Conservation (phyloP, 2,329 filamentous ascomycete genomes). For the Biscogniauxia sp. region DNA sequence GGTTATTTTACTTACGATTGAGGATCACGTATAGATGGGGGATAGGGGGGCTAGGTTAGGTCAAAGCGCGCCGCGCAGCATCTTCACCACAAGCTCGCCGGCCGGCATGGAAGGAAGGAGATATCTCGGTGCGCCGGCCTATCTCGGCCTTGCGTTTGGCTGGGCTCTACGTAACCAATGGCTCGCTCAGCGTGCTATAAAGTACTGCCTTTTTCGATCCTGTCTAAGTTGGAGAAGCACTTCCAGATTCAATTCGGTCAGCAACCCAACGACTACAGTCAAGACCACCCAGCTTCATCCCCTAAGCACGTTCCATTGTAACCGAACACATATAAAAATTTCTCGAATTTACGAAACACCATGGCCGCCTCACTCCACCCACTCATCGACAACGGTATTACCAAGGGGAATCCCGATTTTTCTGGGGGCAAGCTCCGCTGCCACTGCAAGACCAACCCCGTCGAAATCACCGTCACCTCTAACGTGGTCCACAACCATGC, state of each 20-base stretch:
- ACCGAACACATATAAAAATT: not conserved
- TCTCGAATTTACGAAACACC: not conserved
- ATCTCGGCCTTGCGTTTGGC: not conserved
- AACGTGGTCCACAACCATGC: slow-evolving; percentile 68
- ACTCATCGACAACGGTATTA: slow-evolving; percentile 59
- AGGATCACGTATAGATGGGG: not conserved
- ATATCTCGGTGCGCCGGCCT: not conserved
- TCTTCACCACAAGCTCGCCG: not conserved
- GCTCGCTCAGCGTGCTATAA: not conserved
- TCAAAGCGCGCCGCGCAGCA: not conserved
- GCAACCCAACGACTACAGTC: not conserved
- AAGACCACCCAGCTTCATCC: not conserved
- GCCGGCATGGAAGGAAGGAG: not conserved
- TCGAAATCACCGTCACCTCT: slow-evolving; percentile 55
- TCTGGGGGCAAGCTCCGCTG: slow-evolving; percentile 61
- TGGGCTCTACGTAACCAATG: not conserved
- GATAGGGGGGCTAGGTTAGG: not conserved
- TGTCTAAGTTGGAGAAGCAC: not conserved
- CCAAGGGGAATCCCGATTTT: slow-evolving; percentile 53
- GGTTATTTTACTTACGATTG: not conserved
- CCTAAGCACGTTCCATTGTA: too few species aligned
- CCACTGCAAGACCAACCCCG: slow-evolving; percentile 53
- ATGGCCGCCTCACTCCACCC: slow-evolving; percentile 56
- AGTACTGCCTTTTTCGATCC: not conserved
- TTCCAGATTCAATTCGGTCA: not conserved